Evolutionary conservation across 2,329 filamentous ascomycete species (phyloP), one percentile per base, ranked within the genome.

Genomic region (Aureobasidium sp.): DNA sequence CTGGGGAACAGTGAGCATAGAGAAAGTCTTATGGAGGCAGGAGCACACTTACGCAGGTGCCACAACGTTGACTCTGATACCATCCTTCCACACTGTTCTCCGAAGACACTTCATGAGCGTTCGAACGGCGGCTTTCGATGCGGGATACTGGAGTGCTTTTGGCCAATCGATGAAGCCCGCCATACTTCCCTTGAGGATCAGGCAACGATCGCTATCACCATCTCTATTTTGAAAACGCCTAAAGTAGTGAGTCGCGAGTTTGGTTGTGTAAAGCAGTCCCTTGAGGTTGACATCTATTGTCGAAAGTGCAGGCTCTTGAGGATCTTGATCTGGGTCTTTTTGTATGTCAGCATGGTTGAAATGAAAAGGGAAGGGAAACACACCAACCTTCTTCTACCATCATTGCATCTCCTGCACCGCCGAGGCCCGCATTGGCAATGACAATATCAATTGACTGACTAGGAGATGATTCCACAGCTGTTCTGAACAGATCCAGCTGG

Each of bases 101-200:
- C 55, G 26, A 1, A 64, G 20, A 32, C 37, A 56, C 12, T 44
- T 39, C 62, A 64, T 64, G 26, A 64, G 3, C 13, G 27, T 41
- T 32, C 62, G 12, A 8, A 62, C 36, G 6, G 36, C 62, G 10
- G 17, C 36, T 20, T 79, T 79, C 76, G 79, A 62, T 1, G 41
- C 41, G 2, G n/a, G 26, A 37, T 59, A 59, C 20, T 59, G 55
- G 6, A 29, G 17, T 79, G 70, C 61, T 69, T 75, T 74, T 10
- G 76, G 76, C 10, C 74, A 75, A 63, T 82, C 80, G 51, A 79
- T 75, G 67, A 75, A 82, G 0, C 74, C 76, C 0, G 78, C 78
- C 68, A 82, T 74, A 62, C 77, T 79, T 5, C 77, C 77, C 0
- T 76, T 80, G 29, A 82, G 76, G 53, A 82, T 78, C 42, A 82